Evolutionary conservation across 2,329 filamentous ascomycete species (phyloP).

Genomic region (Diplodia scrobiculata): DNA sequence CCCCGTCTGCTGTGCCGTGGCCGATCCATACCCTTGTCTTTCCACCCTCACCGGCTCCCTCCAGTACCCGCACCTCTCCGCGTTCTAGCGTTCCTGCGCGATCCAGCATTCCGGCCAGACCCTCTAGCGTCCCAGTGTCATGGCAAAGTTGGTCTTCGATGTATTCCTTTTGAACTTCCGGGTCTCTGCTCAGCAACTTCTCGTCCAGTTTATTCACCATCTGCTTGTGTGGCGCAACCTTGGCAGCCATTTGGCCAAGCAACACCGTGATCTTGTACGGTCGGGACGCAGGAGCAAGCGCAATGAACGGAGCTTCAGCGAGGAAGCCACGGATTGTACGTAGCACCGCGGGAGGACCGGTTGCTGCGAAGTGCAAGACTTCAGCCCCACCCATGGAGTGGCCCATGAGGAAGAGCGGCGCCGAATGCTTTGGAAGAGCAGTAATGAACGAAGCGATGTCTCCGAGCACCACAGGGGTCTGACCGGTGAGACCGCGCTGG

Average conservation of each 20-base stretch:
- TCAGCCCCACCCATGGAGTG: slow-evolving; percentile 90
- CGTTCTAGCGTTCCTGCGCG: slow-evolving; percentile 63
- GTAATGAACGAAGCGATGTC: slow-evolving; percentile 78
- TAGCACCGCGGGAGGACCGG: slow-evolving; percentile 56
- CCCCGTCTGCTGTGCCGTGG: slow-evolving; percentile 74
- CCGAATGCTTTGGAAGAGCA: slow-evolving; percentile 49
- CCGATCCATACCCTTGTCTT: slow-evolving; percentile 69
- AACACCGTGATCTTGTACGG: slow-evolving; percentile 66
- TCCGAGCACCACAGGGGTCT: slow-evolving; percentile 69
- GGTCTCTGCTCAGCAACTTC: slow-evolving; percentile 67
- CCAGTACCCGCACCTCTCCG: slow-evolving; percentile 54
- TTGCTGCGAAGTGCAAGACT: slow-evolving; percentile 62
- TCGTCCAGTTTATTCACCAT: slow-evolving; percentile 67
- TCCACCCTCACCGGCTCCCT: slow-evolving; percentile 52
- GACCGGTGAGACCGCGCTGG: slow-evolving; percentile 72
- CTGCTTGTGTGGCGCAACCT: slow-evolving; percentile 67
- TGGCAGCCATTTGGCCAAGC: slow-evolving; percentile 67
- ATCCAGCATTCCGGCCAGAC: slow-evolving; percentile 75
- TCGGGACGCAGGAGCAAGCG: slow-evolving; percentile 65
- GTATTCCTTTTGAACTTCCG: slow-evolving; percentile 62
- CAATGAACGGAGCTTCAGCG: slow-evolving; percentile 76
- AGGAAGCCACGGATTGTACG: slow-evolving; percentile 70
- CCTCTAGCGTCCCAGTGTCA: slow-evolving; percentile 82
- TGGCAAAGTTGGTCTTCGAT: slow-evolving; percentile 72
- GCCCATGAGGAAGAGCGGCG: slow-evolving; percentile 80